Evolutionary conservation across 768 basidiomycete genomes (phyloP).

Genomic region (Chiua virens): DNA sequence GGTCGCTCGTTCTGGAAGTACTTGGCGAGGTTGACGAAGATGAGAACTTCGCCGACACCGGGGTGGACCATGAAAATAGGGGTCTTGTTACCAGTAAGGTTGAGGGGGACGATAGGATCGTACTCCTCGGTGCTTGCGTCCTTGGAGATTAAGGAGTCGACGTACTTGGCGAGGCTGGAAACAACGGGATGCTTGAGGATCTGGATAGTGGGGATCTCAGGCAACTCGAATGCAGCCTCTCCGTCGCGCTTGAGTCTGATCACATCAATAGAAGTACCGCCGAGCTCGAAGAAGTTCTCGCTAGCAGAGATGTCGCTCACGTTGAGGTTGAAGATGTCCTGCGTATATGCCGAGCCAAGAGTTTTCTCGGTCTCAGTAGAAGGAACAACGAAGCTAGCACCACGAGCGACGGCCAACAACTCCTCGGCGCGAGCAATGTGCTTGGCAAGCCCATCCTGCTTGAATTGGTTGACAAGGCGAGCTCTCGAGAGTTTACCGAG

Average conservation of each 20-base stretch:
- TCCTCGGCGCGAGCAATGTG: conserved; percentile 32
- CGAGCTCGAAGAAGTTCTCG: conserved; percentile 43
- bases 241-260: conserved; percentile 33
- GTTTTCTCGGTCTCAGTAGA: conserved; percentile 27
- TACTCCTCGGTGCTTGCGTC: conserved; percentile 29
- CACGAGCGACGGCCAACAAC: conserved; percentile 23
- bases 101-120: conserved; percentile 42
- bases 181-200: conserved; percentile 36
- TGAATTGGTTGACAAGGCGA: conserved; percentile 37
- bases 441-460: conserved; percentile 34
- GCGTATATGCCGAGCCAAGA: conserved; percentile 33
- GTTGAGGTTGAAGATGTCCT: conserved; percentile 31
- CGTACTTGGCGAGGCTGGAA: conserved; percentile 32
- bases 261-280: conserved; percentile 42
- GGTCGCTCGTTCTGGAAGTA: conserved; percentile 42
- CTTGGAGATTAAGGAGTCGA: conserved; percentile 31
- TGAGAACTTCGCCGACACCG: conserved; percentile 41
- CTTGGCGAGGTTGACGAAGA: conserved; percentile 45
- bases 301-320: conserved; percentile 25
- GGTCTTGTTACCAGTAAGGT: conserved; percentile 39
- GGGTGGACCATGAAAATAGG: conserved; percentile 47
- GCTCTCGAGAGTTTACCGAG: conserved; percentile 45
- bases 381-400: conserved; percentile 21
- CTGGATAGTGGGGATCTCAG: conserved; percentile 40
- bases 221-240: conserved; percentile 27